phyloP scores from a whole-genome alignment of 768 basidiomycete species.

The Kwoniella dendrophila region DNA sequence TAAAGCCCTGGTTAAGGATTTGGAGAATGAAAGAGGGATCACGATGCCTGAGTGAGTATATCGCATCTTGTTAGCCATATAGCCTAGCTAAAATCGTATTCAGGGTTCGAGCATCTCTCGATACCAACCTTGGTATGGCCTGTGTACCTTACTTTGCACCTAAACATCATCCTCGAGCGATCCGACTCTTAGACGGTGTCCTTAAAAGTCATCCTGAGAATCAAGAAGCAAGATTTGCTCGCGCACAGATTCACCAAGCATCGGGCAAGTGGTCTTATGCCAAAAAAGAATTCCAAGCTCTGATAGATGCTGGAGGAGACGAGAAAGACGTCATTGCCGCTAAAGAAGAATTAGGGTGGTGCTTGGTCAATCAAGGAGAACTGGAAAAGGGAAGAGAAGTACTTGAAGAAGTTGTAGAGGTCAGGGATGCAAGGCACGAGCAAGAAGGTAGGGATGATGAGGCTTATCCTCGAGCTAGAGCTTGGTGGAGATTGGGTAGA shows the following conservation, averaged over 20 bases:
- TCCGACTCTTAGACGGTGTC: constrained; percentile 71
- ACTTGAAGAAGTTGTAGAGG: constrained; percentile 48
- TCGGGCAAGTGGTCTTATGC: constrained; percentile 72
- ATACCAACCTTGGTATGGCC: constrained; percentile 71
- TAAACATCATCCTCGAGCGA: constrained; percentile 80
- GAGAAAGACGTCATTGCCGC: constrained; percentile 59
- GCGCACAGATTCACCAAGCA: constrained; percentile 71
- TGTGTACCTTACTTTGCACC: constrained; percentile 85
- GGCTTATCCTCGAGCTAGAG: constrained; percentile 71
- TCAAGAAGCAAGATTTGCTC: constrained; percentile 69
- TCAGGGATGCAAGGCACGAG: constrained; percentile 37
- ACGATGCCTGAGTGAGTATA: constrained; percentile 60
- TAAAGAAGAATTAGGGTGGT: constrained; percentile 84
- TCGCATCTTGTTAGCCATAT: background rate
- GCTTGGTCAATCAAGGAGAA: constrained; percentile 61
- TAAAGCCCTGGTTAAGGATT: constrained; percentile 62
- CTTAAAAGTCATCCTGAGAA: constrained; percentile 68
- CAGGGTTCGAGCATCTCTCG: constrained; percentile 61
- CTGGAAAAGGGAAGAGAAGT: constrained; percentile 48
- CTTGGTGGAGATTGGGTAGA: constrained; percentile 81
- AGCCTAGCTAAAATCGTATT: constrained; percentile 2
- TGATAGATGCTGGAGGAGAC: constrained; percentile 56
- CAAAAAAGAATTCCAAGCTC: constrained; percentile 64
- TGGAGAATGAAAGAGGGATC: constrained; percentile 66
- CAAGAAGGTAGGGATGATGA: constrained; percentile 59